Conservation (phyloP, 345 rosid species). For the Ceriops zippeliana region DNA sequence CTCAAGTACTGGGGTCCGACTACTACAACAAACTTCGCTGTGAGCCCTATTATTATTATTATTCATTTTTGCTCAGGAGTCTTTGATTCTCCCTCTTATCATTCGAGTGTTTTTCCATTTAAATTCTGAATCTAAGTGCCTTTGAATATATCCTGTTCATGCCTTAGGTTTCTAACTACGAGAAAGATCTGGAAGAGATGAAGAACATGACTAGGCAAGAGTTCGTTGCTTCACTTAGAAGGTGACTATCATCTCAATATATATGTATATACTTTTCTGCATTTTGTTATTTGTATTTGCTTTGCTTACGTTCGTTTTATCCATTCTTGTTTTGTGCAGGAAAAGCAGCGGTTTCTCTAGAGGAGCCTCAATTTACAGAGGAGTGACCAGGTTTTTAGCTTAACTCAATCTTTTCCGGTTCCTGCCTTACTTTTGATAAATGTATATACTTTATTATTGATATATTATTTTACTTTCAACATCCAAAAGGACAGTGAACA, state of each 20-base stretch:
- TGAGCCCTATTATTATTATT: constrained; percentile 20
- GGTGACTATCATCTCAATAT: constrained; percentile 35
- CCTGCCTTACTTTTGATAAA: background rate
- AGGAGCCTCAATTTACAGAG: constrained; percentile 96
- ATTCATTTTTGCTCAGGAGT: background rate
- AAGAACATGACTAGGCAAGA: constrained; percentile 90
- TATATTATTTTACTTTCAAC: no score
- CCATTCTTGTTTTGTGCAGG: constrained; percentile 26
- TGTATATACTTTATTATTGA: no score
- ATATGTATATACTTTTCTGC: background rate
- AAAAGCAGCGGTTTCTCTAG: constrained; percentile 98
- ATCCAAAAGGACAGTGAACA: background rate
- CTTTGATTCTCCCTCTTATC: no score
- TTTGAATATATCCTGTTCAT: background rate
- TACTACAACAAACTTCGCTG: constrained; percentile 87
- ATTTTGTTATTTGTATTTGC: background rate
- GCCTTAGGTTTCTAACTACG: constrained; percentile 60
- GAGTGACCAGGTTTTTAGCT: constrained; percentile 72
- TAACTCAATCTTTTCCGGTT: background rate
- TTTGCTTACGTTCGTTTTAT: background rate
- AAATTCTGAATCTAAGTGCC: background rate
- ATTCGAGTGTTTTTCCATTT: background rate
- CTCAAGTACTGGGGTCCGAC: constrained; percentile 98
- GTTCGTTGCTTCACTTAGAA: constrained; percentile 86
- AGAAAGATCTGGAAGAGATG: constrained; percentile 86